phyloP scores from a whole-genome alignment of 2,329 filamentous ascomycete species.

The Penicillium psychrosexuale region DNA sequence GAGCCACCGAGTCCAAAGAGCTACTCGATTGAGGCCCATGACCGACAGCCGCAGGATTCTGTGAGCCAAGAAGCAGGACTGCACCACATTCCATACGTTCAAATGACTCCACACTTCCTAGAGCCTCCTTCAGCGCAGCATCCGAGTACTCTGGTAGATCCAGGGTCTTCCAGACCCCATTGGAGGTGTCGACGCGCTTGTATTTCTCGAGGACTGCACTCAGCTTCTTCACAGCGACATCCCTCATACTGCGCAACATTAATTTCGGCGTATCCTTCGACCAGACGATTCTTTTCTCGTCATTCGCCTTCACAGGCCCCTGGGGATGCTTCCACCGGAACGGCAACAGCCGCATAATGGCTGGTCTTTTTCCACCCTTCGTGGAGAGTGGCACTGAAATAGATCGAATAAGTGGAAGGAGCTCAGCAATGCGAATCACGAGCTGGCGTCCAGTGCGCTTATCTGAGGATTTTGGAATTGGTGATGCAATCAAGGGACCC shows the following conservation, averaged over 20 bases:
- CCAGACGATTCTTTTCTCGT: constrained; percentile 42
- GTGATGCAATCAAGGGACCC: no score
- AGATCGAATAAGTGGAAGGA: constrained; percentile 24
- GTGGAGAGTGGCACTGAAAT: constrained; percentile 17
- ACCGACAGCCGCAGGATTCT: background rate
- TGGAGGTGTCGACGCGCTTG: constrained; percentile 14
- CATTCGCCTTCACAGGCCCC: constrained; percentile 25
- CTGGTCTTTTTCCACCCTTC: constrained; percentile 10
- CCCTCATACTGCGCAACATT: constrained; percentile 39
- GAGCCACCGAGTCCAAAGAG: constrained; percentile 27
- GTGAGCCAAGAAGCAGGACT: constrained; percentile 22
- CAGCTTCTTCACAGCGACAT: constrained; percentile 37
- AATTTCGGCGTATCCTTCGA: constrained; percentile 48
- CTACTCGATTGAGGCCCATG: background rate
- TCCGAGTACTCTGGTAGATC: constrained; percentile 20
- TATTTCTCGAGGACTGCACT: constrained; percentile 29
- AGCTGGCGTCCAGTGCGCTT: constrained; percentile 16
- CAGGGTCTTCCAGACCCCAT: constrained; percentile 30
- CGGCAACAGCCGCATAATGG: constrained; percentile 30
- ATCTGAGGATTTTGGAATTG: background rate
- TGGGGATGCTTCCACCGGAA: constrained; percentile 35
- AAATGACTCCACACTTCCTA: constrained; percentile 22
- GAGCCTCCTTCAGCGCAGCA: constrained; percentile 18
- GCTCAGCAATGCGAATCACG: constrained; percentile 28
- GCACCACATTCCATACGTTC: constrained; percentile 32